Conservation (phyloP, 1,139 yeast genomes). For the Pichia sp. region DNA sequence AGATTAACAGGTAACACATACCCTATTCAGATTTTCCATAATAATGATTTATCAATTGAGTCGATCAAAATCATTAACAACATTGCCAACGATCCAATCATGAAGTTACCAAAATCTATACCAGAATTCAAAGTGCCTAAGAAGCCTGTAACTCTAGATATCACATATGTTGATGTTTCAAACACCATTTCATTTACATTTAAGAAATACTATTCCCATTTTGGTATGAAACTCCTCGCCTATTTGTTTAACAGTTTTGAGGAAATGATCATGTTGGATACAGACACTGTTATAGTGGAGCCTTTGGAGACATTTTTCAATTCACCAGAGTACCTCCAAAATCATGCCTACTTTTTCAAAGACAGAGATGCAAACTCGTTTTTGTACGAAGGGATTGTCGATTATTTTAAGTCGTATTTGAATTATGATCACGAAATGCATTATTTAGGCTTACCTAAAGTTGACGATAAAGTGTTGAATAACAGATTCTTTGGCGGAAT, state of each 20-base stretch:
- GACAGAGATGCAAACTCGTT: slow-evolving; percentile 38
- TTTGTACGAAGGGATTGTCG: slow-evolving; percentile 42
- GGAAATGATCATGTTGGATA: slow-evolving; percentile 49
- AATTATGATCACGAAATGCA: slow-evolving; percentile 34
- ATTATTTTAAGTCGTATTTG: slow-evolving; percentile 42
- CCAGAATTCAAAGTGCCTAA: slow-evolving; percentile 20
- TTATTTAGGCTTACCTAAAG: slow-evolving; percentile 22
- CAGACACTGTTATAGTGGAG: slow-evolving; percentile 51
- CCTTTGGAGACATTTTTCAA: slow-evolving; percentile 35
- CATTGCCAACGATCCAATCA: slow-evolving; percentile 36
- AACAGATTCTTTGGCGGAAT: slow-evolving; percentile 41
- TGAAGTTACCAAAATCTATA: slow-evolving; percentile 30
- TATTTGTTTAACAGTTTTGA: slow-evolving; percentile 46
- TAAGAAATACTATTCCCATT: slow-evolving; percentile 37
- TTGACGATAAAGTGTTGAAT: slow-evolving; percentile 23
- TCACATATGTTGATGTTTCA: slow-evolving; percentile 47
- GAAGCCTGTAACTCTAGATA: slow-evolving; percentile 35
- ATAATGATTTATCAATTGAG: slow-evolving; percentile 35
- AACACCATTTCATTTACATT: slow-evolving; percentile 31
- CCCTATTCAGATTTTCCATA: slow-evolving; percentile 54
- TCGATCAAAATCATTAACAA: slow-evolving; percentile 30
- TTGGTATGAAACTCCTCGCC: slow-evolving; percentile 47
- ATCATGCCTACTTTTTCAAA: slow-evolving; percentile 38
- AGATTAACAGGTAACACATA: slow-evolving; percentile 43
- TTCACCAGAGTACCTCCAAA: slow-evolving; percentile 31